phyloP scores from a whole-genome alignment of 305 asterid species.

The Rubia peregrina region DNA sequence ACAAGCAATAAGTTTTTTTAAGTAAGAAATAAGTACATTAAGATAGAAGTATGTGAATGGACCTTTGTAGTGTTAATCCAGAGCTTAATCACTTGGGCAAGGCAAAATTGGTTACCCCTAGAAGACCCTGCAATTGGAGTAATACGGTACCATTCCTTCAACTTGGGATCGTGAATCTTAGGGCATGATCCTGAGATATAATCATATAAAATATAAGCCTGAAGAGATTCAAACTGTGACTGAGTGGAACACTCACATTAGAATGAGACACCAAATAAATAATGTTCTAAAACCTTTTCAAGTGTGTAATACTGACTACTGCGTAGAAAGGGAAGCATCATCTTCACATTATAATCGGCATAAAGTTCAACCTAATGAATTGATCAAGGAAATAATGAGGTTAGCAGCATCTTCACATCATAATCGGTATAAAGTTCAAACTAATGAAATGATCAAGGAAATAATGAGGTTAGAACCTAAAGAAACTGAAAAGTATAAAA shows the following conservation, averaged over 20 bases:
- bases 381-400: constrained; percentile 19
- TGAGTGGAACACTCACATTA: constrained; percentile 16
- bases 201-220: constrained; percentile 43
- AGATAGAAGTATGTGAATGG: too few species aligned
- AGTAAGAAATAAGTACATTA: too few species aligned
- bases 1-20: too few species aligned
- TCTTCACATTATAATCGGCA: constrained; percentile 79
- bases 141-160: too few species aligned
- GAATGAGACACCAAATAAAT: constrained; percentile 2
- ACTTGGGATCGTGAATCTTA: too few species aligned
- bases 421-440: constrained; percentile 96
- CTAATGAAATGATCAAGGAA: constrained; percentile 34
- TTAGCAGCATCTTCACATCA: constrained; percentile 20
- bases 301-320: constrained; percentile 96
- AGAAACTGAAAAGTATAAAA: neutral
- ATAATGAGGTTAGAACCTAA: constrained; percentile 16
- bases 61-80: too few species aligned
- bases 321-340: constrained; percentile 90
- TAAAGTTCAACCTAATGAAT: constrained; percentile 88
- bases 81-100: too few species aligned
- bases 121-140: neutral
- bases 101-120: too few species aligned
- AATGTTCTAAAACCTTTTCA: constrained; percentile 59
- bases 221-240: constrained; percentile 25
- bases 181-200: too few species aligned